Percentiles rank a stretch among this genome's conserved stretches.
Conservation (phyloP, 495 filamentous ascomycete species). For the Lasiosphaeria hispida region DNA sequence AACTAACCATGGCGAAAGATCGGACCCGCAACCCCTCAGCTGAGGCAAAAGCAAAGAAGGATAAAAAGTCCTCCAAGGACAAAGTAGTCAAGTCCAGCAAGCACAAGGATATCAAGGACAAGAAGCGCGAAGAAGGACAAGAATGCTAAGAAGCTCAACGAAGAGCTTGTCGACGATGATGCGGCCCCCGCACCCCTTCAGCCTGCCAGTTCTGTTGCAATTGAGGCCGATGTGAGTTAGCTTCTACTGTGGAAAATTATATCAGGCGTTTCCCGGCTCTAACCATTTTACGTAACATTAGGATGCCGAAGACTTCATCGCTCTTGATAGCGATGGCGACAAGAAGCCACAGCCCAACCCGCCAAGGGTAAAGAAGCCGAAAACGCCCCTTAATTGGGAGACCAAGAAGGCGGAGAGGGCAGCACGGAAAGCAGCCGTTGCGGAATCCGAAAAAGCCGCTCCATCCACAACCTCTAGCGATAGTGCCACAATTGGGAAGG, state of each 20-base stretch:
- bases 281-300: neutral
- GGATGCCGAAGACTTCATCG: slow-evolving; percentile 6
- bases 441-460: no score
- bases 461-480: no score
- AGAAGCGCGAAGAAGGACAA: slow-evolving; percentile 14
- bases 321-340: slow-evolving; percentile 2
- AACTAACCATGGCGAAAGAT: slow-evolving; percentile 13
- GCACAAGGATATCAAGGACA: slow-evolving; percentile 3
- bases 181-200: neutral
- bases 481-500: no score
- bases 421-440: no score
- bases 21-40: slow-evolving; percentile 1
- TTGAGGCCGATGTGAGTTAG: neutral
- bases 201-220: no score
- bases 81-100: slow-evolving; percentile 14
- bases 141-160: neutral
- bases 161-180: neutral
- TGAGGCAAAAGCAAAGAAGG: slow-evolving; percentile 1
- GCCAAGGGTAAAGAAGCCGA: neutral
- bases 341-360: neutral
- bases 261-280: no score
- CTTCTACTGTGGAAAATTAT: no score
- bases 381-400: neutral
- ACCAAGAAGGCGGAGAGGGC: slow-evolving; percentile 6
- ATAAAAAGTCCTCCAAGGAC: slow-evolving; percentile 6